Conservation (phyloP, 352 stramenopile genomes). For the Globisporangium emineosum region DNA sequence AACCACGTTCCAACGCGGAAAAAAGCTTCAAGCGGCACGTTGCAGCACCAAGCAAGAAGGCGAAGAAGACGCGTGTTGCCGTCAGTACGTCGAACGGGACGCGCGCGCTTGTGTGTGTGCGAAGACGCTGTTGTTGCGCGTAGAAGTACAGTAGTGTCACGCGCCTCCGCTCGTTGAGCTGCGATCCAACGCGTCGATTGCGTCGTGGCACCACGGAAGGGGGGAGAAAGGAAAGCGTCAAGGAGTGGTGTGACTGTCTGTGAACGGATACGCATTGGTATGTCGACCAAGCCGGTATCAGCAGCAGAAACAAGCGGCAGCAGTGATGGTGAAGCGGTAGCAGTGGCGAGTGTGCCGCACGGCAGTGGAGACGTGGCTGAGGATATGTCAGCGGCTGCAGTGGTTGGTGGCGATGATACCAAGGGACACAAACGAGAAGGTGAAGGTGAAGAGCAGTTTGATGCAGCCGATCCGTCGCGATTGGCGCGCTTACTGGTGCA, state of each 20-base stretch:
- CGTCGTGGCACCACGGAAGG: not conserved
- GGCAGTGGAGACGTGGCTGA: not conserved
- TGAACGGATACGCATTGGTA: not conserved
- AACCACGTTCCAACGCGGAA: not conserved
- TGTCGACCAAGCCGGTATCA: not conserved
- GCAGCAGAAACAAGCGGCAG: not conserved
- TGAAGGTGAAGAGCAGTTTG: not conserved
- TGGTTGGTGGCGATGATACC: not conserved
- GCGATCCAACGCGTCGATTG: not conserved
- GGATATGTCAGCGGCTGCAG: not conserved
- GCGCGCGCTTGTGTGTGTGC: not conserved
- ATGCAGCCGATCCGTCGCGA: not conserved
- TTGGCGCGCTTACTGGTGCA: constrained; percentile 31
- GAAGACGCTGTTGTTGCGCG: not conserved
- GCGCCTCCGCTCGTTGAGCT: not conserved
- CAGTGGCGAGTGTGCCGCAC: not conserved
- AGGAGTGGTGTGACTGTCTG: not conserved
- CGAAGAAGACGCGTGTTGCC: not conserved
- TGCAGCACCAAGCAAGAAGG: not conserved
- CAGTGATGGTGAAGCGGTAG: not conserved
- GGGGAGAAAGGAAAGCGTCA: not conserved
- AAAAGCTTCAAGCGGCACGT: not conserved
- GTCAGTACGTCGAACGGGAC: not conserved
- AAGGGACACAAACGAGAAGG: not conserved
- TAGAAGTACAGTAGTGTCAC: not conserved